Conservation (phyloP, 75 land plant species). For the Selaginella moellendorffii region DNA sequence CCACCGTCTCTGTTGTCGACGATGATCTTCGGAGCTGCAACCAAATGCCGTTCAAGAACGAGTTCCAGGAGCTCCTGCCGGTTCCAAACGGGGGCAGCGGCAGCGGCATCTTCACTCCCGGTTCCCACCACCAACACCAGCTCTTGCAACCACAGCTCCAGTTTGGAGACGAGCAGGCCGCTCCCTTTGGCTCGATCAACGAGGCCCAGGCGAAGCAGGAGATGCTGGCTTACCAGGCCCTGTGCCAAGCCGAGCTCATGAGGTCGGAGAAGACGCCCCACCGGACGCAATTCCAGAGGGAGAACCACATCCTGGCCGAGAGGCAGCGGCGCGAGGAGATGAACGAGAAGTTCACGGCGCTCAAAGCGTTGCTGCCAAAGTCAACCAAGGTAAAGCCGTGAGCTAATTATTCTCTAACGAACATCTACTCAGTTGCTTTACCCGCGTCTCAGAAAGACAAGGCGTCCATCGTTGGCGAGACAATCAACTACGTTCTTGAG, state of each 20-base stretch:
- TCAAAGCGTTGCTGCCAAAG: conserved; percentile 30
- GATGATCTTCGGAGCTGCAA: not conserved
- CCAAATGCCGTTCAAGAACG: not conserved
- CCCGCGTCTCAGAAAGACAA: conserved; percentile 28
- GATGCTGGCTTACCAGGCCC: not conserved
- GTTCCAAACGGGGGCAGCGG: too few relatives aligned
- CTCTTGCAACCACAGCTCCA: too few relatives aligned
- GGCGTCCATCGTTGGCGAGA: conserved; percentile 37
- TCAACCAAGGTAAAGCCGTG: conserved; percentile 21
- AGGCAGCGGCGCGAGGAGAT: conserved; percentile 37
- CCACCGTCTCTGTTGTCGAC: too few relatives aligned
- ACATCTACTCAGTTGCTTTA: not conserved
- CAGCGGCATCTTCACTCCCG: too few relatives aligned
- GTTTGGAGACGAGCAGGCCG: not conserved
- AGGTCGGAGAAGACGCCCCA: conserved; percentile 10
- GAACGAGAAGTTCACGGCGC: conserved; percentile 40
- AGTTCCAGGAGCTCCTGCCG: not conserved
- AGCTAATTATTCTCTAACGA: not conserved
- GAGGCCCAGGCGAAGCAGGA: not conserved
- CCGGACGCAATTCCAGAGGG: conserved; percentile 30
- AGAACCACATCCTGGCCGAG: conserved; percentile 38
- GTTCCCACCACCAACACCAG: too few relatives aligned
- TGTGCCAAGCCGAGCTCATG: not conserved
- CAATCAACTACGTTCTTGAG: conserved; percentile 32
- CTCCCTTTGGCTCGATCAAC: not conserved